Evolutionary conservation across 805 yeast species (phyloP).

Genomic region (Ogataea corticis): DNA sequence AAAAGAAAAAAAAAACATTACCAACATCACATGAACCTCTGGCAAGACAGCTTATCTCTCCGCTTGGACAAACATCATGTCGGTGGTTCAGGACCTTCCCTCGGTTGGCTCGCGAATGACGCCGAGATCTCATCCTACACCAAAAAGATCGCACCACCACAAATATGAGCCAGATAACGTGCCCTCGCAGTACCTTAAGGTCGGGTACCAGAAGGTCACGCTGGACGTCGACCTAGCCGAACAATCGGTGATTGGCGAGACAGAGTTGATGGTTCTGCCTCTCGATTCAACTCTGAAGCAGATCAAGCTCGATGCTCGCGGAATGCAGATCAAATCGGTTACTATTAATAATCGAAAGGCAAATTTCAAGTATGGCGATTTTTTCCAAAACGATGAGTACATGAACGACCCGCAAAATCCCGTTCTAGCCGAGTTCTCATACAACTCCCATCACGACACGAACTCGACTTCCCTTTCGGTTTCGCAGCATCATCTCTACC

Average conservation of each 20-base stretch:
- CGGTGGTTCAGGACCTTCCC: constrained; percentile 22
- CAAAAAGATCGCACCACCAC: constrained; percentile 25
- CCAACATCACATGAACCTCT: no score
- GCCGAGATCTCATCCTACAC: constrained; percentile 24
- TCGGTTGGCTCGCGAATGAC: constrained; percentile 27
- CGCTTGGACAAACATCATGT: neutral
- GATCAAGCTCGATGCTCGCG: constrained; percentile 78
- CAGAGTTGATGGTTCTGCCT: constrained; percentile 83
- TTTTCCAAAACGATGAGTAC: constrained; percentile 37
- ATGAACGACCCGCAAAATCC: constrained; percentile 33
- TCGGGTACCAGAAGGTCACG: constrained; percentile 82
- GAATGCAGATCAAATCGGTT: constrained; percentile 63
- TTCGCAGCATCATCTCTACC: constrained; percentile 60
- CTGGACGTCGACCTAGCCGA: constrained; percentile 77
- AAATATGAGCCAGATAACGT: constrained; percentile 26
- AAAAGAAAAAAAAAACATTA: no score
- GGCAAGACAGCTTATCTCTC: no score
- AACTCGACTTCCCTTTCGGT: constrained; percentile 42
- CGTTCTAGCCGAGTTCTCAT: constrained; percentile 31
- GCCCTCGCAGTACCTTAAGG: constrained; percentile 52
- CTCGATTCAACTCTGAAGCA: constrained; percentile 54
- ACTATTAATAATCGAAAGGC: constrained; percentile 63
- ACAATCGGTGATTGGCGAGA: constrained; percentile 62
- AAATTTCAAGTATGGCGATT: constrained; percentile 57
- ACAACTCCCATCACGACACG: constrained; percentile 39